Evolutionary conservation across 768 basidiomycete species (phyloP), one percentile per base, ranked within the genome.

Genomic region (Rhodotorula taiwanensis): DNA sequence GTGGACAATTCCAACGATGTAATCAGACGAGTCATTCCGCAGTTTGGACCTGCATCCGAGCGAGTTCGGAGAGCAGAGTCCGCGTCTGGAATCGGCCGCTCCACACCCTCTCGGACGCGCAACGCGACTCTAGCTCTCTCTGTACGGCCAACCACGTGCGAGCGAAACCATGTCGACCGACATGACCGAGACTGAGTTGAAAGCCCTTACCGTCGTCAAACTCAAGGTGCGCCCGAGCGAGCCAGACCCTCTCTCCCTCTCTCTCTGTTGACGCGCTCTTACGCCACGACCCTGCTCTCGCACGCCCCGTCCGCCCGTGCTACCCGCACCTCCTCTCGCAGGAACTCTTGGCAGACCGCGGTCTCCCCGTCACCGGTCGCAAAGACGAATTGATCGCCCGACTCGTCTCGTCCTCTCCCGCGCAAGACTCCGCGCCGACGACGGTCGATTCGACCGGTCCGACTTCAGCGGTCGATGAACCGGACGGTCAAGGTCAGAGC

Each of bases 301-400:
- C 36, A 20, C 48, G 8, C 31, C 33, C 25, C 11, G 20, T 14
- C 5, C 21, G n/a, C 14, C 31, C 16, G 54, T 28, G 18, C 20
- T 16, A 34, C 18, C 31, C 21, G 15, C 18, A 23, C 3, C 41
- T 41, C 18, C 31, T 0, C 33, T 9, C 45, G 30, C 57, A 69
- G 67, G 67, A 69, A 13, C 58, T 73, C 50, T 66, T 72, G 42
- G 50, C 70, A 15, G 44, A 55, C 10, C 66, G 49, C 33, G 28
- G 36, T 5, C 64, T 72, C 20, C 49, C 73, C 21, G 58, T 64
- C 25, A 60, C 64, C 14, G 74, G 74, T 36, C 65, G 63, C 52
- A 75, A 75, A 64, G 65, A 67, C 51, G 73, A 74, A 7, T 71
- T 75, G 27, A 64, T 75, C 56, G 44, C 63, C 1, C 70, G 72